Base-by-base conservation (phyloP, 208 protist species). In the Leishmania turanica region DNA sequence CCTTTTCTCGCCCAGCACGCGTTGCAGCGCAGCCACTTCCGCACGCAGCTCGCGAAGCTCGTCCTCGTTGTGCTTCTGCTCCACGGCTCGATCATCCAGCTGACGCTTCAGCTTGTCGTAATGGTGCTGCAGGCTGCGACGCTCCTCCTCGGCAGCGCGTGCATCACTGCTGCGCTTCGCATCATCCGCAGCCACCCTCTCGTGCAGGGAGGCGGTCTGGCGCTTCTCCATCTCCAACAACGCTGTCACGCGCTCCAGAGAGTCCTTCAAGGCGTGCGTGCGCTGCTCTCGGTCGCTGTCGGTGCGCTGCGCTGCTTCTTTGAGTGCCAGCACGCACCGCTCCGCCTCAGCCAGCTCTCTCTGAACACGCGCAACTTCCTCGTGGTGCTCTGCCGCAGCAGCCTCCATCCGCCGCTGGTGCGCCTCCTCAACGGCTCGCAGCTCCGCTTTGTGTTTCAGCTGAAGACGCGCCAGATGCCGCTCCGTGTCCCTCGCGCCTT, bases 11-110 rank as follows among this genome's bases (percentile, higher is more conserved):
- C 87, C 87, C 37, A 84, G 66, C 75, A 92, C 77, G 21, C 88
- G 79, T 74, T 95, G 87, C 75, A 93, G 72, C 11, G 89, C 87
- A 2, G 85, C 78, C 34, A 93, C 58, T 79, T 95, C 93, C 40
- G 86, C 88, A 0, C 86, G 87, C 47, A 93, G 84, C 80, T 95
- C 90, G 5, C 91, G 91, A 74, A 91, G 78, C 84, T 94, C 91
- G 27, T 88, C 91, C 76, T 94, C 93, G 79, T 56, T 75, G 81
- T 91, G 83, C 47, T 84, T 80, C 68, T 84, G 60, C 77, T 90
- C 88, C 73, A 82, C 82, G 3, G 68, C 47, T 9, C 81, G 78
- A 60, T 96, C 90, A 31, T 91, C 75, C 27, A 96, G 78, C 54
- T 85, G 88, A 5, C 84, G 85, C 70, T 84, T 60, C 9, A 88